phyloP scores from a whole-genome alignment of 1,284 basidiomycete species.

The Ceratorhiza oryzae-sativae region DNA sequence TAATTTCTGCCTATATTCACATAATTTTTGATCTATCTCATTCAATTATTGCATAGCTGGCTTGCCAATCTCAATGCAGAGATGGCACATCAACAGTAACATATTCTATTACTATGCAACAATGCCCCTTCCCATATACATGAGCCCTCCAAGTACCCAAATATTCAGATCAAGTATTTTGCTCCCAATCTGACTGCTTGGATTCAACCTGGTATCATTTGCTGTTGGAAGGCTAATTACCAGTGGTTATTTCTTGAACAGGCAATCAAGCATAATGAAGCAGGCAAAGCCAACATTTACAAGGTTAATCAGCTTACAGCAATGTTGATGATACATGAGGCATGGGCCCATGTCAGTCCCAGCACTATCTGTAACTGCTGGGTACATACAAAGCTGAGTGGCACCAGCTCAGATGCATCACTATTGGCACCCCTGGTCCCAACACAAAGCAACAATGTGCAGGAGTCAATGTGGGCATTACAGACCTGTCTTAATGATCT shows the following conservation, averaged over 20 bases:
- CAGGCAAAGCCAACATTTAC: slow-evolving; percentile 33
- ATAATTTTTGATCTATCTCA: not conserved
- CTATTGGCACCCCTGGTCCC: not conserved
- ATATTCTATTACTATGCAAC: slow-evolving; percentile 30
- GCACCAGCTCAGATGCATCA: not conserved
- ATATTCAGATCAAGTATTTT: slow-evolving; percentile 19
- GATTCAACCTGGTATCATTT: slow-evolving; percentile 39
- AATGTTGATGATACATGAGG: slow-evolving; percentile 31
- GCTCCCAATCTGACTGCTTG: slow-evolving; percentile 35
- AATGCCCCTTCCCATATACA: slow-evolving; percentile 25
- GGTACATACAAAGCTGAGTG: slow-evolving; percentile 21
- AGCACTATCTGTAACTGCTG: slow-evolving; percentile 41
- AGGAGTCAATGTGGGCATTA: not conserved
- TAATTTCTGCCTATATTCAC: slow-evolving; percentile 1
- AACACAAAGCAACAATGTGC: not conserved
- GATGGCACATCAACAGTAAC: slow-evolving; percentile 17
- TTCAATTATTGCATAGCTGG: not conserved
- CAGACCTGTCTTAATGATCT: not conserved
- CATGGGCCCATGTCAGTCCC: slow-evolving; percentile 29
- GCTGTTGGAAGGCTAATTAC: slow-evolving; percentile 38
- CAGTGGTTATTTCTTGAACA: not conserved
- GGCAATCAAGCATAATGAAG: slow-evolving; percentile 29
- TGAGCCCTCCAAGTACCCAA: not conserved
- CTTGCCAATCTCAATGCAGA: slow-evolving; percentile 7
- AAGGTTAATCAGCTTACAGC: slow-evolving; percentile 38